These are phyloP conservation scores for Macaranga tanarius DNA, from an alignment of 441 rosid genomes.

Conservation along the genomic window DNA sequence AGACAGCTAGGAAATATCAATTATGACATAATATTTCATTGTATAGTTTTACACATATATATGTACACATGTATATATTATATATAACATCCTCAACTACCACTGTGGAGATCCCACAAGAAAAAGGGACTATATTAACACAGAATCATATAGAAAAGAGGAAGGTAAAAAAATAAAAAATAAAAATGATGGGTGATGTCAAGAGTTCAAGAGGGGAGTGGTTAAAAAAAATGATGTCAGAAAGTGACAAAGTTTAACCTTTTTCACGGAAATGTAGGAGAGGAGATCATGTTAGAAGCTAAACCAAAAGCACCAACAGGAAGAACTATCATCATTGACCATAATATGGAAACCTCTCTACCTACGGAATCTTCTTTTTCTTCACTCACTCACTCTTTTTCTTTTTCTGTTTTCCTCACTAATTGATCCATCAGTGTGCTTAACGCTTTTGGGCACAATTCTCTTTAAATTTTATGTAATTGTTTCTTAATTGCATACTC, in stretches of 20 bases:
- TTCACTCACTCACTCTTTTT: not conserved
- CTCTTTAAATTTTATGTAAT: not conserved
- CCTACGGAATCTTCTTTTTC: conserved; percentile 39
- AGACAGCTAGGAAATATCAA: conserved; percentile 24
- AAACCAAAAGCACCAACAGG: conserved; percentile 39
- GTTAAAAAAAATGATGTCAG: conserved; percentile 43
- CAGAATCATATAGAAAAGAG: not conserved
- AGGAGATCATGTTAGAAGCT: conserved; percentile 38
- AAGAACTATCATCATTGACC: conserved; percentile 39
- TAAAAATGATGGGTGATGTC: conserved; percentile 17
- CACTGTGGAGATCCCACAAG: conserved; percentile 21
- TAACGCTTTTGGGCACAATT: not conserved
- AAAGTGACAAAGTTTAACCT: conserved; percentile 48
- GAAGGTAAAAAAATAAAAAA: not conserved
- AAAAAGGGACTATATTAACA: not conserved
- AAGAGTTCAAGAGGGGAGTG: conserved; percentile 24
- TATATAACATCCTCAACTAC: conserved; percentile 21
- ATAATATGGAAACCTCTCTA: conserved; percentile 24
- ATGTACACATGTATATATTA: no score
- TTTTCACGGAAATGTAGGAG: conserved; percentile 64
- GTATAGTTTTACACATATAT: not conserved
- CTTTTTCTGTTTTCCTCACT: not conserved
- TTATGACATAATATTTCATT: conserved; percentile 14
- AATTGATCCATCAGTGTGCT: not conserved
- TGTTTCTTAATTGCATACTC: not conserved